These are phyloP conservation scores for Asterochloris erici DNA, from an alignment of 139 green algal species.

Conservation along the genomic window DNA sequence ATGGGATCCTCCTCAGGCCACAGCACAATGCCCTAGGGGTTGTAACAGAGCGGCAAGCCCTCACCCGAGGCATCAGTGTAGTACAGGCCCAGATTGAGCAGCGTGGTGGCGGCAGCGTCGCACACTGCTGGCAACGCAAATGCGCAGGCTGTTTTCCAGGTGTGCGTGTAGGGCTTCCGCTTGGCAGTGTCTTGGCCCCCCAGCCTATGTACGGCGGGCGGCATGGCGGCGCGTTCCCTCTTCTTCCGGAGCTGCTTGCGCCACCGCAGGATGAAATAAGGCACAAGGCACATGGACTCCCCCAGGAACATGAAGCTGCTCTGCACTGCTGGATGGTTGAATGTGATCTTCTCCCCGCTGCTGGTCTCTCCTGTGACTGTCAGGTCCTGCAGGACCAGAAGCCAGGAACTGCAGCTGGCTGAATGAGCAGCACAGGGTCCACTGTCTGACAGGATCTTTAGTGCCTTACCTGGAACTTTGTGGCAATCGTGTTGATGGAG, in stretches of 20 bases:
- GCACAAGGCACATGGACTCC: constrained; percentile 75
- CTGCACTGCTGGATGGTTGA: constrained; percentile 77
- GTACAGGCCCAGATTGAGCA: constrained; percentile 85
- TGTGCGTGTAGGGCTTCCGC: background rate
- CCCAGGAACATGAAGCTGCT: constrained; percentile 76
- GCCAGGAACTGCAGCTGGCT: background rate
- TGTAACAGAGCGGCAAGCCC: background rate
- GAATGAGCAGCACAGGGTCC: background rate
- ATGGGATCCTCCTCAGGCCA: background rate
- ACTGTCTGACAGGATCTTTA: background rate
- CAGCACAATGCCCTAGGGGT: background rate
- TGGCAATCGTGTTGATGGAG: constrained; percentile 80
- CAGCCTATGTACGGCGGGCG: background rate
- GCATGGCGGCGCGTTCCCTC: background rate
- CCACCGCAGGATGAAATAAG: constrained; percentile 55
- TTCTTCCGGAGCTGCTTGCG: constrained; percentile 13
- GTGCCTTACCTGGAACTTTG: constrained; percentile 67
- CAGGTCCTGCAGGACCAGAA: constrained; percentile 51
- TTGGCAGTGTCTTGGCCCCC: background rate
- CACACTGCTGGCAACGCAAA: constrained; percentile 75
- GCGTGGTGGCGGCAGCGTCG: constrained; percentile 70
- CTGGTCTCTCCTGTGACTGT: constrained; percentile 40
- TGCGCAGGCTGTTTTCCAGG: constrained; percentile 19
- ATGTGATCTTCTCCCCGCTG: constrained; percentile 45
- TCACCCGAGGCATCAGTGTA: constrained; percentile 64